Conservation (phyloP, 2,329 filamentous ascomycete species). For the Cladosporium halotolerans region DNA sequence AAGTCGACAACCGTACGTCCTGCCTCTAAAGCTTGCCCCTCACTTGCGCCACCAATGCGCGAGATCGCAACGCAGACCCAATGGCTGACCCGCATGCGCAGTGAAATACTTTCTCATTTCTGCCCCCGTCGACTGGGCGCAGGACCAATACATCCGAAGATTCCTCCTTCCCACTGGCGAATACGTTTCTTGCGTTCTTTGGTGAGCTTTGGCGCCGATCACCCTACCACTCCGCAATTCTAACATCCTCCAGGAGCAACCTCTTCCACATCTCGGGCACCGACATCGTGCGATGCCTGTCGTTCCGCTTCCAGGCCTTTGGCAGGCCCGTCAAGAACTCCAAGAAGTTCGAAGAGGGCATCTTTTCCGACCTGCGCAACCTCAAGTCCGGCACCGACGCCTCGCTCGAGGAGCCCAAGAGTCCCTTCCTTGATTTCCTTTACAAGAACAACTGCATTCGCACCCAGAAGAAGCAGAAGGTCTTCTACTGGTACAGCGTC, state of each 20-base stretch:
- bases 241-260: conserved; percentile 64
- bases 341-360: conserved; percentile 99
- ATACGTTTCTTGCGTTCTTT: conserved; percentile 97
- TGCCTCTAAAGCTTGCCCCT: background rate
- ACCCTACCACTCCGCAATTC: conserved; percentile 16
- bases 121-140: conserved; percentile 94
- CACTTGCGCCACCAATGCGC: background rate
- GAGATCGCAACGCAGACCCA: background rate
- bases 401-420: conserved; percentile 97
- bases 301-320: conserved; percentile 97
- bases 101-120: conserved; percentile 99
- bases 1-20: conserved; percentile 88
- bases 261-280: conserved; percentile 99
- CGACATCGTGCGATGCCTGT: conserved; percentile 95
- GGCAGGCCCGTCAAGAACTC: conserved; percentile 98
- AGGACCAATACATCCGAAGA: conserved; percentile 91
- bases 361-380: conserved; percentile 97
- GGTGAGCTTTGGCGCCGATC: conserved; percentile 44
- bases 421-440: conserved; percentile 93
- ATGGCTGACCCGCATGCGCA: background rate
- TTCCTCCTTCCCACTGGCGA: conserved; percentile 95
- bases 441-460: conserved; percentile 99
- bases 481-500: conserved; percentile 99
- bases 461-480: conserved; percentile 99
- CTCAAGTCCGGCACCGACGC: conserved; percentile 97